Evolutionary conservation across 2,329 filamentous ascomycete genomes (phyloP), one percentile per base, ranked within the genome.

Genomic region (Trichoderma hamatum): DNA sequence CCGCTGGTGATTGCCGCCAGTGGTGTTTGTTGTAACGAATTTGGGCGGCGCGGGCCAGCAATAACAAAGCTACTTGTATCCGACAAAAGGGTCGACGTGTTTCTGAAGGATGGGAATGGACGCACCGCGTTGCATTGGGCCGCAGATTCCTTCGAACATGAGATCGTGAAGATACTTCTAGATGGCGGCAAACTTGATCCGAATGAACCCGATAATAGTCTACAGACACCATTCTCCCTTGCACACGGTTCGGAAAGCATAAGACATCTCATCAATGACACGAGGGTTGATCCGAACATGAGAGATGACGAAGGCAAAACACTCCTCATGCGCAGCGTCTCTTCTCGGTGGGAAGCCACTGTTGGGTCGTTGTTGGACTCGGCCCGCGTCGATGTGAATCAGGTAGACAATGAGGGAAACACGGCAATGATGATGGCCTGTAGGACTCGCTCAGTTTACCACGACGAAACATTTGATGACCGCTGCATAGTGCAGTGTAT

Each of bases 271-370:
- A 13, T 61, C 3, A 39, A 26, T 7, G 58, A 61, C 5, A 9
- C 46, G 16, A 61, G 58, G 26, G 58, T 61, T 9, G 39, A 61
- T 3, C 58, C 16, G 24, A 61, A 49, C 26, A 61, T 11, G 19
- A 26, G 4, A 6, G 26, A 61, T 21, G 10, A 36, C 4, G 3
- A 5, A 14, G 46, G 46, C n/a, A 49, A 11, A 5, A 49, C 46
- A 6, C n/a, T n/a, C 13, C 46, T 49, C 9, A 49, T 49, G n/a
- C 11, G 6, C 10, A 13, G 11, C n/a, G n/a, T 13, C 5, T 5
- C 5, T 24, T 10, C 3, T 3, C 3, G 7, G 10, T 3, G 2
- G 2, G 0, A 4, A 21, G n/a, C 3, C n/a, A 24, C 21, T 49
- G 7, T 49, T 21, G 11, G 13, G 46, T n/a, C 3, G 9, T 5